Percentiles rank a stretch among this genome's conserved stretches.
phyloP scores from a whole-genome alignment of 2,329 filamentous ascomycete species.

The Fonsecaea pedrosoi region DNA sequence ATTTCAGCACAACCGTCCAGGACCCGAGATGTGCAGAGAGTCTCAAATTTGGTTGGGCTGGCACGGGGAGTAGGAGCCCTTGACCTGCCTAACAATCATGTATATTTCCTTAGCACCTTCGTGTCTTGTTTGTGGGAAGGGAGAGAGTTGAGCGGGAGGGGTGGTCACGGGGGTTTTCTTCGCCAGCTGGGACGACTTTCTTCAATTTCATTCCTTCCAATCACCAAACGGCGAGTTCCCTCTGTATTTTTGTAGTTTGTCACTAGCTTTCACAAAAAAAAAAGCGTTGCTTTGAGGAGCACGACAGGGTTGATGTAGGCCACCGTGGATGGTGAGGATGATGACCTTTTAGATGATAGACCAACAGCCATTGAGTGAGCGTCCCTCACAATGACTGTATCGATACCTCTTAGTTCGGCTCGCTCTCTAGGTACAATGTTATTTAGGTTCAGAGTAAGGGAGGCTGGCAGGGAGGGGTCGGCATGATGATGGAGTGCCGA shows the following conservation, averaged over 20 bases:
- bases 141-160: slow-evolving; percentile 14
- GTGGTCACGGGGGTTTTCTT: slow-evolving; percentile 14
- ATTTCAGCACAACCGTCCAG: slow-evolving; percentile 19
- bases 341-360: no score
- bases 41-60: slow-evolving; percentile 12
- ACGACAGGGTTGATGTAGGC: not conserved
- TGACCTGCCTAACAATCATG: slow-evolving; percentile 31
- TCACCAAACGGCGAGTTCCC: slow-evolving; percentile 7
- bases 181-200: slow-evolving; percentile 6
- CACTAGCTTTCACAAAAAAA: not conserved
- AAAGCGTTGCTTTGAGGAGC: not conserved
- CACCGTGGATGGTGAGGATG: not conserved
- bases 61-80: slow-evolving; percentile 6
- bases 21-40: slow-evolving; percentile 5
- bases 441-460: no score
- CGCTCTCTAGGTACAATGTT: no score
- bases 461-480: not conserved
- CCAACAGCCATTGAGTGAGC: no score
- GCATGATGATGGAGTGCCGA: not conserved
- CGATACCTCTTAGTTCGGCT: no score
- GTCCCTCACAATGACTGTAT: no score
- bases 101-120: slow-evolving; percentile 35
- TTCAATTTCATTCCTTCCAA: slow-evolving; percentile 20
- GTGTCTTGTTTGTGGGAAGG: slow-evolving; percentile 26
- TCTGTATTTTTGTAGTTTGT: slow-evolving; percentile 1